Base-by-base conservation (phyloP, 192 early-diverging fungal species). In the Phlyctochytrium planicorne region DNA sequence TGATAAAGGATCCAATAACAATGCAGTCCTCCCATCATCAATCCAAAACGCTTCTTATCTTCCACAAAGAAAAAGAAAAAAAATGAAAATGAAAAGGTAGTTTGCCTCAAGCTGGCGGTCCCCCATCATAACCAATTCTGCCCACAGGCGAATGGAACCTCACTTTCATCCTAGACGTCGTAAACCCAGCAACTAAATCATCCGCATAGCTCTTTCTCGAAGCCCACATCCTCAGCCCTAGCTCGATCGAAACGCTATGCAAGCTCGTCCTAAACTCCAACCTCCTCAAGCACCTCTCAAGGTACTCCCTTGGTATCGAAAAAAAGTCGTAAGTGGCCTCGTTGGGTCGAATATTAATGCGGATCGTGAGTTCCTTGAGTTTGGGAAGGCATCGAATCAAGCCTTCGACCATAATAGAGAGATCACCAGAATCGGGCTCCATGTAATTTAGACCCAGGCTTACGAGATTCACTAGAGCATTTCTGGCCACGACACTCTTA, bases 361-460 rank as follows among this genome's bases (percentile, higher is more conserved):
- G 6, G 6, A 76, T n/a, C 1, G 59, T 56, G 0, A 76, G n/a
- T 17, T 33, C 50, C 30, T 63, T 40, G 3, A 76, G 60, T 20
- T 52, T 25, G 1, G 75, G 75, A 17, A 76, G 59, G 53, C 75
- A 72, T 56, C 75, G 27, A 40, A 76, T 72, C 25, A 76, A 59
- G 24, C 75, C 75, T 68, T 69, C 68, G n/a, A 70, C 75, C 66
- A 76, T 68, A 14, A 70, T 62, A n/a, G 69, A 52, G 17, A 76
- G 25, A 66, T 76, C 75, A 0, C 65, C 75, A 1, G 30, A 6
- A 53, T 76, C 75, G 25, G 75, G 75, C 33, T 70, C 65, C 62
- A 69, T 65, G 40, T 67, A 71, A 29, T 72, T 69, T n/a, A 76
- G 34, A 17, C 75, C 75, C 10, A 76, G 57, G 10, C 34, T 27